Evolutionary conservation across 2,329 filamentous ascomycete genomes (phyloP), one percentile per base, ranked within the genome.

Genomic region (Mariannaea elegans): DNA sequence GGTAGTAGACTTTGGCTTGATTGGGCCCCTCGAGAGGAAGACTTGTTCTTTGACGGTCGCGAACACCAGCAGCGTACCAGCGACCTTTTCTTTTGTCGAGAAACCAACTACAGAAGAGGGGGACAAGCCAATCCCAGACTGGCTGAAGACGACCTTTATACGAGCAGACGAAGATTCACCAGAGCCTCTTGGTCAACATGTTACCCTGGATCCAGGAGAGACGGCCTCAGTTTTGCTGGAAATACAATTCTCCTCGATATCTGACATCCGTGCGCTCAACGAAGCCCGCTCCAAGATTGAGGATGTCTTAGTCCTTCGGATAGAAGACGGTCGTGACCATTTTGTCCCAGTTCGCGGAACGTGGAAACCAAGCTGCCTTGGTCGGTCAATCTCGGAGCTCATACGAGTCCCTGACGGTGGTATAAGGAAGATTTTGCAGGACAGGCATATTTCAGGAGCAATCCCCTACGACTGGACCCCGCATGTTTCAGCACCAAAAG

Each of bases 341-440:
- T 99, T 99, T 72, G 87, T 99, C 36, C 90, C 93, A 0, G 82
- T 97, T 0, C 88, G 86, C 21, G 95, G 86, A 0, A 80, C 78
- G 1, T 99, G 95, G 94, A 80, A 90, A 3, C 90, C 91, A 8
- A 93, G 92, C 0, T 91, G 89, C 68, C 91, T 98, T 47, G 92
- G 92, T 0, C 88, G 92, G 34, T 94, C 91, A 0, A 84, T 99
- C n/a, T 90, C 94, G 61, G 94, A 97, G 70, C 83, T 99, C 8
- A 92, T 96, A 48, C 87, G 90, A 16, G 87, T 97, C 4, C 94
- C 95, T 0, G 94, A 85, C 10, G 93, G 94, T 4, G 90, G 95
- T 5, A 91, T 91, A 57, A 81, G 93, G 18, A 78, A 74, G 7
- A 82, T 88, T 36, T 64, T 80, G 34, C 63, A 69, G 16, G 72